Evolutionary conservation across 371 early-diverging fungal genomes (phyloP), one percentile per base, ranked within the genome.

Genomic region (Mucor plumbeus): DNA sequence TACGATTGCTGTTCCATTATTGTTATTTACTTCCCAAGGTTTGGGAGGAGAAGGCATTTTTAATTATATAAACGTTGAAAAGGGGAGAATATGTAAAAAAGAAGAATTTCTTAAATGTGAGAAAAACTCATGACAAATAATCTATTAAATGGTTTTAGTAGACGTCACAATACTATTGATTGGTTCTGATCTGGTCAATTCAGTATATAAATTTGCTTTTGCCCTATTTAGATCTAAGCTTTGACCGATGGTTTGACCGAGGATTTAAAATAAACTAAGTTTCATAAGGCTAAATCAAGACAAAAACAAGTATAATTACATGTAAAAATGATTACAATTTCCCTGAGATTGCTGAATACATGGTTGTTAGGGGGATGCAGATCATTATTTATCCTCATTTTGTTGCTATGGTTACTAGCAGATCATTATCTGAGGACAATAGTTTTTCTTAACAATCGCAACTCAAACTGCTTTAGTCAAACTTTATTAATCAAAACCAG

Each of bases 11-110:
- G 36, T 19, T 50, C 58, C 50, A 53, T 54, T 69, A 21, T 56
- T 43, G 48, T 64, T 70, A 59, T 78, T 84, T 53, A 79, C 74
- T 75, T 96, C 96, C 96, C 96, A 96, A 50, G 96, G 96, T 68
- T 96, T 96, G 70, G 94, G 92, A 58, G 96, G 96, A 41, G 93
- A 92, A 26, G 72, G 72, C 72, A 72, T 72, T 34, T 47, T 17
- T 60, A 14, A n/a, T 43, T n/a, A 21, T 35, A 38, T 41, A 59
- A 59, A 5, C 4, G 7, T 54, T 39, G n/a, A 55, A 55, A 48
- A 7, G 15, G 50, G 38, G 41, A 34, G 40, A 19, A 21, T 38
- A 6, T 33, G 36, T 13, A 14, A 57, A 40, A 64, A 57, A 19
- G 34, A 21, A 7, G 19, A 50, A 19, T 11, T n/a, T 31, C 36